phyloP scores from a whole-genome alignment of 164 flowering plant genomes.

The Cinnamomum micranthum region DNA sequence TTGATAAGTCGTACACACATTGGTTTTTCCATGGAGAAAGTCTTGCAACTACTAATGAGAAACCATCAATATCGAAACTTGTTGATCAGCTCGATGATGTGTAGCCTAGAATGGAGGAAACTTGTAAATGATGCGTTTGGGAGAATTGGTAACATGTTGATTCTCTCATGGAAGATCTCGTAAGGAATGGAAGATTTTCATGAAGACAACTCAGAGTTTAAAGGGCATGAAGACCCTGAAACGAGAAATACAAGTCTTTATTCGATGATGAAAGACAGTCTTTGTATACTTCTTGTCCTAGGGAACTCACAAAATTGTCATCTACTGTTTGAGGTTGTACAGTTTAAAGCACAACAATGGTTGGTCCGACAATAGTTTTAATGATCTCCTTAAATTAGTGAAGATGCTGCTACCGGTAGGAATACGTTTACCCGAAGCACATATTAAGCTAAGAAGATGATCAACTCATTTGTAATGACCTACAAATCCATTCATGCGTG shows the following conservation, averaged over 20 bases:
- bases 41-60: too few relatives aligned
- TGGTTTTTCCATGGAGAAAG: too few relatives aligned
- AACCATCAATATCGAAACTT: too few relatives aligned
- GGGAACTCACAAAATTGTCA: background rate
- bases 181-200: background rate
- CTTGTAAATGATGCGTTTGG: background rate
- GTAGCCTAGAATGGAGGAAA: background rate
- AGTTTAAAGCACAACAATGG: background rate
- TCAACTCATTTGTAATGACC: background rate
- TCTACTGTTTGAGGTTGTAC: background rate
- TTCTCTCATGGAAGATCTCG: background rate
- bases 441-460: background rate
- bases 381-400: too few relatives aligned
- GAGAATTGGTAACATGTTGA: background rate
- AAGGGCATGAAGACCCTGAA: too few relatives aligned
- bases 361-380: background rate
- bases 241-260: background rate
- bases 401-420: too few relatives aligned
- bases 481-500: background rate
- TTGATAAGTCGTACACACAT: too few relatives aligned
- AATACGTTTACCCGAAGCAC: too few relatives aligned
- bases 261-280: background rate
- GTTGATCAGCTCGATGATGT: background rate
- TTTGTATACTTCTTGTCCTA: background rate
- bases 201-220: background rate